These are phyloP conservation scores for Monosporozyma solicola DNA, from an alignment of 805 yeast genomes.

Conservation along the genomic window DNA sequence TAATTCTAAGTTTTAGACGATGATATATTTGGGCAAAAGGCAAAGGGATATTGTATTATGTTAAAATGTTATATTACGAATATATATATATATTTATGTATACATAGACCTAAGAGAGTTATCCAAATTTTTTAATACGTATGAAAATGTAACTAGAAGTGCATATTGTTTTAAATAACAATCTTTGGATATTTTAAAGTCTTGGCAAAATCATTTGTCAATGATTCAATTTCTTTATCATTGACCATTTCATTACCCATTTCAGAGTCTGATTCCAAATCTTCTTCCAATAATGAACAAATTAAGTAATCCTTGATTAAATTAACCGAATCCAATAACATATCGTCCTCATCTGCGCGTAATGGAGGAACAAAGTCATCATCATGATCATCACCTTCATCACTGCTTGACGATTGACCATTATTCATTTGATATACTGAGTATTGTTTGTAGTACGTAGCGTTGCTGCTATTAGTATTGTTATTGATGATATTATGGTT, in stretches of 20 bases:
- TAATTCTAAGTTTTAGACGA: no score
- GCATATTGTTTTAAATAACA: constrained; percentile 1
- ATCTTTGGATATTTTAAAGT: constrained; percentile 9
- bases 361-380: not conserved
- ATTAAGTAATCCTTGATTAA: constrained; percentile 23
- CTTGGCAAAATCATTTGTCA: not conserved
- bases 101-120: no score
- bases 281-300: constrained; percentile 24
- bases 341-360: constrained; percentile 3
- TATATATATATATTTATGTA: no score
- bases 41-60: no score
- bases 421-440: constrained; percentile 18
- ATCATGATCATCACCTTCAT: constrained; percentile 3
- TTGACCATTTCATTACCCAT: constrained; percentile 2
- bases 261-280: constrained; percentile 10
- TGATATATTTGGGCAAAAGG: no score
- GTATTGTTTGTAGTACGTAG: constrained; percentile 7
- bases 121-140: no score
- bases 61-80: no score
- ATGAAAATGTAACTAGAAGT: no score
- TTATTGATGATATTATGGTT: no score
- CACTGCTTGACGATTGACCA: constrained; percentile 3
- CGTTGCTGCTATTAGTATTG: not conserved
- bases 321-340: constrained; percentile 15
- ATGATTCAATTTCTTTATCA: not conserved